phyloP scores from a whole-genome alignment of 768 basidiomycete species.

The Termitomyces heimii region DNA sequence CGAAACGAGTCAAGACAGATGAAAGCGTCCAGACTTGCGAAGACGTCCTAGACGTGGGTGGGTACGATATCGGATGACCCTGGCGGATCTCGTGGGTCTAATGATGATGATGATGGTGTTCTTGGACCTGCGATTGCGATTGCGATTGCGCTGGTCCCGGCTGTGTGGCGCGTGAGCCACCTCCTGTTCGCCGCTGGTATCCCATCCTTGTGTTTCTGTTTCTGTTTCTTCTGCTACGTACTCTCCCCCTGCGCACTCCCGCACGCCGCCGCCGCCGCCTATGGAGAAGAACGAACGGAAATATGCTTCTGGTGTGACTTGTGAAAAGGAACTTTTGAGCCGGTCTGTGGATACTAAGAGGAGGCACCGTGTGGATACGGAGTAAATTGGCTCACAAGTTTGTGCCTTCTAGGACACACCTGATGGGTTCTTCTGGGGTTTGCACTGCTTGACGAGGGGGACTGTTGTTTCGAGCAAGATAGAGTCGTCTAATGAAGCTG shows the following conservation, averaged over 20 bases:
- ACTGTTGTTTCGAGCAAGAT: background rate
- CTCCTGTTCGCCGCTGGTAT: background rate
- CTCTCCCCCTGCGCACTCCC: background rate
- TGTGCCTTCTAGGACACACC: background rate
- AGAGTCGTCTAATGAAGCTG: background rate
- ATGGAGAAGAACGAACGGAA: background rate
- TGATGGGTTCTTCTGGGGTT: background rate
- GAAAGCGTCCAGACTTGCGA: background rate
- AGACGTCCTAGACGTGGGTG: background rate
- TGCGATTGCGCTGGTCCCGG: background rate
- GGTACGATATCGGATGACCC: too few species aligned
- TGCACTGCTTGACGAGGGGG: background rate
- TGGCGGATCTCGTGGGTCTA: too few species aligned
- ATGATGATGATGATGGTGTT: too few species aligned
- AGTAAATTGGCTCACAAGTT: background rate
- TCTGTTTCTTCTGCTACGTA: background rate
- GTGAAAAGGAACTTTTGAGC: background rate
- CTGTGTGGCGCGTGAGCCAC: conserved; percentile 4
- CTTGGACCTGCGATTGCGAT: background rate
- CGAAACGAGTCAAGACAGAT: background rate
- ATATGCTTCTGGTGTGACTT: background rate
- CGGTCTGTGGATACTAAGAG: background rate
- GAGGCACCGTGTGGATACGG: too few species aligned
- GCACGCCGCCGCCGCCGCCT: background rate
- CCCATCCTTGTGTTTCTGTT: background rate